These are phyloP conservation scores for Priceomyces castillae DNA, from an alignment of 805 yeast genomes.

Conservation along the genomic window DNA sequence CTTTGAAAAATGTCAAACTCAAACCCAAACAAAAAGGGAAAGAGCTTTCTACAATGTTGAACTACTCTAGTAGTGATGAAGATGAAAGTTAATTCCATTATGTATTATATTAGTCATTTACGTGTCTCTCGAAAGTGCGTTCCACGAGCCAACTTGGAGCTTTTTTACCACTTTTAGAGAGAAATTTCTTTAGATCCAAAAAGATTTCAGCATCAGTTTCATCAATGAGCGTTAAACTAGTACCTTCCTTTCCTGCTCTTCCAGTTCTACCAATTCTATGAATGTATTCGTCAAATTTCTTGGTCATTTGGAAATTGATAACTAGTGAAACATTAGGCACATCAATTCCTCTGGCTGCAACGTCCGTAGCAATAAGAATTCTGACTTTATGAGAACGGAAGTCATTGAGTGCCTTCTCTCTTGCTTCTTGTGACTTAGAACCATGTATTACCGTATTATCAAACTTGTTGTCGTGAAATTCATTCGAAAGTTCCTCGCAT, in stretches of 20 bases:
- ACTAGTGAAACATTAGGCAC: constrained; percentile 84
- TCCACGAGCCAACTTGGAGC: constrained; percentile 18
- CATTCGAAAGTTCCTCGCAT: constrained; percentile 64
- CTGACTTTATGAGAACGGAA: constrained; percentile 56
- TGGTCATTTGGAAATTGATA: constrained; percentile 81
- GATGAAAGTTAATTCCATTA: constrained; percentile 15
- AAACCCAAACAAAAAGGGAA: constrained; percentile 6
- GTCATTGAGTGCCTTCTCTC: constrained; percentile 71
- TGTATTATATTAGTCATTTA: constrained; percentile 14
- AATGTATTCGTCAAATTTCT: constrained; percentile 74
- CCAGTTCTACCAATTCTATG: constrained; percentile 98
- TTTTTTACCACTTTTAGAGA: constrained; percentile 31
- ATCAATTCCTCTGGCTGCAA: constrained; percentile 95
- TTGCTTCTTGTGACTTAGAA: constrained; percentile 75
- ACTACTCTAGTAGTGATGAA: constrained; percentile 31
- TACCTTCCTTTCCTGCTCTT: constrained; percentile 83
- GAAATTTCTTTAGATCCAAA: constrained; percentile 48
- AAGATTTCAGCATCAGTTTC: constrained; percentile 54
- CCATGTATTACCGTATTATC: constrained; percentile 75
- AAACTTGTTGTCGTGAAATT: constrained; percentile 41
- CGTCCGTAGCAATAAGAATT: constrained; percentile 85
- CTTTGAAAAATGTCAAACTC: constrained; percentile 13
- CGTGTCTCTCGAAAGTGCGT: constrained; percentile 11
- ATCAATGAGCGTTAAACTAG: constrained; percentile 69
- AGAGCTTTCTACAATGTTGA: constrained; percentile 15